phyloP scores from a whole-genome alignment of 495 filamentous ascomycete species.

The Tuber borchii region DNA sequence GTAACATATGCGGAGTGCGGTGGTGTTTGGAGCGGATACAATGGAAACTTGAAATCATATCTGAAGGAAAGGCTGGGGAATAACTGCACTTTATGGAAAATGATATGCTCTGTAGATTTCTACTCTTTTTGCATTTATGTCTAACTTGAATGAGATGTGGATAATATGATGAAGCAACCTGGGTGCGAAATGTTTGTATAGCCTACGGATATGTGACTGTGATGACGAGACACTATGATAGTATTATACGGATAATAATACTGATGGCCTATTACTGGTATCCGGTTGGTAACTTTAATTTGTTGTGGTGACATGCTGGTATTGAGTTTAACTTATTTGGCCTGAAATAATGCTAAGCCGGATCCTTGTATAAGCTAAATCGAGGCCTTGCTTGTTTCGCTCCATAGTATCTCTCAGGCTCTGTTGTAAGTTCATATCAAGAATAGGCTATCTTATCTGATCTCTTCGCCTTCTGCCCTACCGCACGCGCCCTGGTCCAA shows the following conservation, averaged over 20 bases:
- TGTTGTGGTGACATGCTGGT: neutral
- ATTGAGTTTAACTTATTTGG: neutral
- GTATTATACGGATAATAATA: neutral
- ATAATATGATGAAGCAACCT: neutral
- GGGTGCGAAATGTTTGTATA: neutral
- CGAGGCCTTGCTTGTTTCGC: neutral
- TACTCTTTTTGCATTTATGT: neutral
- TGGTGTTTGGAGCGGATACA: constrained; percentile 2
- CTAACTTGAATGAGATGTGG: neutral
- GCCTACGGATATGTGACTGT: neutral
- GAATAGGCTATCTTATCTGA: neutral
- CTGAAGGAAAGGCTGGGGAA: neutral
- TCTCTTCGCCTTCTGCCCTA: neutral
- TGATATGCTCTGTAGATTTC: constrained; percentile 3
- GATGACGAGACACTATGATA: neutral
- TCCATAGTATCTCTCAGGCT: neutral
- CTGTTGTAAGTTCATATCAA: neutral
- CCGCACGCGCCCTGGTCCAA: neutral
- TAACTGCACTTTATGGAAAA: neutral
- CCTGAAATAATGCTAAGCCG: neutral
- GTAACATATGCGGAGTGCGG: constrained; percentile 3
- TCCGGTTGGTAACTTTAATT: neutral
- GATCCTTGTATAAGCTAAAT: neutral
- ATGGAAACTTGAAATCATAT: neutral
- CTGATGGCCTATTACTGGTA: neutral